Conservation (phyloP, 345 rosid genomes). For the Cardamine resedifolia region DNA sequence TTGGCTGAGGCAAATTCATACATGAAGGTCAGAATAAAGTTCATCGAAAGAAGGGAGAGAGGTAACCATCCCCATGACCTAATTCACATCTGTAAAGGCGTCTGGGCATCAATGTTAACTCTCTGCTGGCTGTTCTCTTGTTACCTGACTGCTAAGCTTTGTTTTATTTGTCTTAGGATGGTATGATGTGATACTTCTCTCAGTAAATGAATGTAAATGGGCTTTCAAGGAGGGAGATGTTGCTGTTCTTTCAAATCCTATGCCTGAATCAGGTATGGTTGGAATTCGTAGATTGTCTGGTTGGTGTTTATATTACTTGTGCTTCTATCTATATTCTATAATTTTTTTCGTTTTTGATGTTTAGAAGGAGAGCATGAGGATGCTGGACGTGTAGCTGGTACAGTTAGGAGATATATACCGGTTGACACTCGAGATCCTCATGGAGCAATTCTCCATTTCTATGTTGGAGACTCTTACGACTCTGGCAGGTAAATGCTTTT, state of each 20-base stretch:
- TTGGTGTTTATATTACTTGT: neutral
- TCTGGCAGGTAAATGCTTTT: constrained; percentile 51
- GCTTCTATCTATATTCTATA: constrained; percentile 23
- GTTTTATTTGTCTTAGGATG: constrained; percentile 58
- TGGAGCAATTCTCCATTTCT: constrained; percentile 98
- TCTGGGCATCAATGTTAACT: neutral
- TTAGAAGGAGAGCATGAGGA: constrained; percentile 69
- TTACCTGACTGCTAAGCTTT: constrained; percentile 32
- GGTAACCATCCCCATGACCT: constrained; percentile 46
- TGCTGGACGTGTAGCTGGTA: constrained; percentile 87
- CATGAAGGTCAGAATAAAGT: constrained; percentile 72
- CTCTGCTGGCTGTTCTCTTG: neutral
- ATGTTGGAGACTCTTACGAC: constrained; percentile 80
- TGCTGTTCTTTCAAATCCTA: constrained; percentile 81
- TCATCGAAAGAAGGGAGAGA: constrained; percentile 93
- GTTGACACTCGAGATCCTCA: constrained; percentile 91
- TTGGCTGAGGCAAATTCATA: constrained; percentile 69
- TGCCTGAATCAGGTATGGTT: constrained; percentile 73
- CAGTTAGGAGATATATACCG: constrained; percentile 87
- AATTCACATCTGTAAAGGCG: neutral
- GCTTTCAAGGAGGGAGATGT: constrained; percentile 98
- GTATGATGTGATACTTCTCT: constrained; percentile 86
- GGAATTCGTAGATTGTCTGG: constrained; percentile 8
- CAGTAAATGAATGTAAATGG: constrained; percentile 85
- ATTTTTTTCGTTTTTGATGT: neutral